These are phyloP conservation scores for Kodamaea sagamina DNA, from an alignment of 805 yeast genomes.

Conservation along the genomic window DNA sequence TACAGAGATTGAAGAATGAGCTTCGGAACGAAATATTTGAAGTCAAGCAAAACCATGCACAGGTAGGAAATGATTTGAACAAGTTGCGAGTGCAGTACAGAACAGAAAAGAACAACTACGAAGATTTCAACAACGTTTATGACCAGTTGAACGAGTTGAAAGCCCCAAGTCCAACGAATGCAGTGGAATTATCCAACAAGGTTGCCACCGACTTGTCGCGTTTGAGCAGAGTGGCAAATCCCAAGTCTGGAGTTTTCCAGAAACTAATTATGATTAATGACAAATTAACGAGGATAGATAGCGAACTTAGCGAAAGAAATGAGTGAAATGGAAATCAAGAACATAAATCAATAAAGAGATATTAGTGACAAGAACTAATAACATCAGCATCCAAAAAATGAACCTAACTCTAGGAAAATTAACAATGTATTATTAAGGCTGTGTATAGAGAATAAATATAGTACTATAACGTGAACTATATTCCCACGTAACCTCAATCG, in stretches of 20 bases:
- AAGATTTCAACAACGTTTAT: conserved; percentile 17
- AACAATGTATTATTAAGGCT: conserved; percentile 6
- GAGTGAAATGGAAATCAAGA: too few relatives aligned
- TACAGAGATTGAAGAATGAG: conserved; percentile 36
- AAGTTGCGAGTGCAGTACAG: conserved; percentile 25
- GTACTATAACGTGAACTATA: conserved; percentile 1
- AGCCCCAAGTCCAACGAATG: conserved; percentile 1
- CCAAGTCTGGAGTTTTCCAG: conserved; percentile 25
- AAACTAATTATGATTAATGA: conserved; percentile 27
- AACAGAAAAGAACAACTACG: conserved; percentile 18
- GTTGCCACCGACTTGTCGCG: conserved; percentile 16
- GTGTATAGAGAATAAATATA: conserved; percentile 2
- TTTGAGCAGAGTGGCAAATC: conserved; percentile 24
- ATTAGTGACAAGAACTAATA: too few relatives aligned
- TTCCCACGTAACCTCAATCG: background rate
- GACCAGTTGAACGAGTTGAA: conserved; percentile 14
- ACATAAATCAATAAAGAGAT: too few relatives aligned
- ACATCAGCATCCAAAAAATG: too few relatives aligned
- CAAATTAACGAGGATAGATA: conserved; percentile 22
- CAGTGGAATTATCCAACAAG: conserved; percentile 3
- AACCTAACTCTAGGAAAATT: too few relatives aligned
- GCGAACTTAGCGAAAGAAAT: conserved; percentile 12
- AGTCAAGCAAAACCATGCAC: conserved; percentile 30
- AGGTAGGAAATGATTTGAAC: conserved; percentile 36
- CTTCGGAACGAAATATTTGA: conserved; percentile 32